phyloP scores from a whole-genome alignment of 495 filamentous ascomycete genomes.

The Podospora pseudoanserina region DNA sequence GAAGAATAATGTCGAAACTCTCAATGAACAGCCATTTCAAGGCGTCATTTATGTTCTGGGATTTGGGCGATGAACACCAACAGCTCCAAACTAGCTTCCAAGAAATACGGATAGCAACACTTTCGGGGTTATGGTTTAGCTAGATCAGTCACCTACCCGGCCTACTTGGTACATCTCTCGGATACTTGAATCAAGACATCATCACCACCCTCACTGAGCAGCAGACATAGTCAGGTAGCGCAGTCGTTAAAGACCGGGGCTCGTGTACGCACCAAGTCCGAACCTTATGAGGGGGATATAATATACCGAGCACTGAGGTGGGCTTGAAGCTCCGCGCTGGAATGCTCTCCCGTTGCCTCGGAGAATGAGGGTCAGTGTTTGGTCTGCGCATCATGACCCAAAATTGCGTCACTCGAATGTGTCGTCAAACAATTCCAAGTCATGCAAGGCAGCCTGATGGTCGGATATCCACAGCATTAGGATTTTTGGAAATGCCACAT shows the following conservation, averaged over 20 bases:
- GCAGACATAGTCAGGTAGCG: not conserved
- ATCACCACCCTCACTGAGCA: too few relatives aligned
- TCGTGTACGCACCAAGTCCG: not conserved
- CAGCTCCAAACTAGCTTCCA: too few relatives aligned
- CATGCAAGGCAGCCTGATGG: not conserved
- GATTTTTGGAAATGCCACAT: conserved; percentile 5
- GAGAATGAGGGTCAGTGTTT: not conserved
- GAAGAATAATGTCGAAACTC: too few relatives aligned
- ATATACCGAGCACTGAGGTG: not conserved
- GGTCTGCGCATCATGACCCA: not conserved
- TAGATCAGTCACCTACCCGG: too few relatives aligned
- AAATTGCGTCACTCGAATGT: not conserved
- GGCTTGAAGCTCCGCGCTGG: not conserved
- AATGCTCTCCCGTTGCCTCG: not conserved
- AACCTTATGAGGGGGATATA: not conserved
- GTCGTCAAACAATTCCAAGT: not conserved
- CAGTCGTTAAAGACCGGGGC: not conserved
- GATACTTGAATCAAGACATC: too few relatives aligned
- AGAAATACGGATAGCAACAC: too few relatives aligned
- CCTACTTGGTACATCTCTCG: too few relatives aligned
- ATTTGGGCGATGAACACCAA: too few relatives aligned
- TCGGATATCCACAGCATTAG: not conserved
- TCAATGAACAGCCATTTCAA: too few relatives aligned
- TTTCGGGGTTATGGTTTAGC: too few relatives aligned
- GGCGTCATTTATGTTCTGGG: too few relatives aligned